Evolutionary conservation across 768 basidiomycete species (phyloP), one percentile per base, ranked within the genome.

Genomic region (Amanita pseudoporphyria): DNA sequence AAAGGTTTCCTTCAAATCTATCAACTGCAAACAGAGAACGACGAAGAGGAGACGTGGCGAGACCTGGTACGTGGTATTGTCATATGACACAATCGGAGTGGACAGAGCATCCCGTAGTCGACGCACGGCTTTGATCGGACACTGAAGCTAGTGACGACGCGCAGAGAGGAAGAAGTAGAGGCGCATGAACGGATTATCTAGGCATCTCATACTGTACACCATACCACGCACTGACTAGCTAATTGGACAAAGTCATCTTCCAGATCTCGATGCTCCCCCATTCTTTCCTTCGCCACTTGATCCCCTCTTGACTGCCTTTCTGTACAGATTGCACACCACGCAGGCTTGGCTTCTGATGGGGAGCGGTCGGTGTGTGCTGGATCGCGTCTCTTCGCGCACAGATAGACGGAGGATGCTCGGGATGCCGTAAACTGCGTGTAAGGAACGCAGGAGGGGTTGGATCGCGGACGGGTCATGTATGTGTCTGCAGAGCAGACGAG

Each of bases 251-350:
- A 51, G 58, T 64, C 36, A 81, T 64, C 60, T 77, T 82, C 86
- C 86, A 92, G 38, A 94, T 71, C 65, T 93, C 87, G 21, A 92
- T 71, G 3, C 75, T 87, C 19, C 84, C 84, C 86, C 88, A 92
- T 45, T 89, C 88, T 5, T 73, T 72, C 57, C 66, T 71, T 10
- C 67, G 65, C 87, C 87, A 91, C 3, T 66, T 63, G 35, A 77
- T 60, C 2, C 78, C 76, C 10, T 68, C 70, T 79, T 83, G 31
- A 62, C 63, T 12, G 93, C 57, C 59, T 81, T 84, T 32, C 67
- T 74, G 14, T 67, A 70, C 1, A 79, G 73, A 18, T 94, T 68
- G 9, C 78, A 78, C 40, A 76, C 73, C 12, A 79, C 65, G 5
- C 65, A 16, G 68, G 56, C 37, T 64, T 63, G 5, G 87, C 88